Conservation (phyloP, 2,329 filamentous ascomycete species). For the Aspergillus sp. region DNA sequence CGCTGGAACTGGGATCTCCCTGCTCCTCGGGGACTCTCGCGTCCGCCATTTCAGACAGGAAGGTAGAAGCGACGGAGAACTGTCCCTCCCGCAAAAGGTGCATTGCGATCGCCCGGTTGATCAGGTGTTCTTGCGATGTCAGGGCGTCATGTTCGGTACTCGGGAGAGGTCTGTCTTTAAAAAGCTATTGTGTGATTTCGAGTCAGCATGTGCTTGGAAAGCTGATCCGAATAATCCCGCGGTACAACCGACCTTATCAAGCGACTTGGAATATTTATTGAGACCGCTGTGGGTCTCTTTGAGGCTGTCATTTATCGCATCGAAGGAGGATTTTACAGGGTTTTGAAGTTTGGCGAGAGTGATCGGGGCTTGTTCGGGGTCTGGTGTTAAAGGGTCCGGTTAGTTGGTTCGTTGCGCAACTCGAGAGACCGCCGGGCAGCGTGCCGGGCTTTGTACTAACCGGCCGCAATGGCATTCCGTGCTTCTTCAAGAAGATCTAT, state of each 20-base stretch:
- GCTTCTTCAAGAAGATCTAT: slow-evolving; percentile 75
- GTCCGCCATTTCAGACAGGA: slow-evolving; percentile 68
- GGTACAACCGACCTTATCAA: slow-evolving; percentile 66
- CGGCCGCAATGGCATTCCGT: slow-evolving; percentile 68
- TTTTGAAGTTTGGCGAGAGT: slow-evolving; percentile 83
- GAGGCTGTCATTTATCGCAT: slow-evolving; percentile 74
- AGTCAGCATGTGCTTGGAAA: not conserved
- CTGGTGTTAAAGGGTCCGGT: slow-evolving; percentile 37
- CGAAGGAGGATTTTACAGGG: slow-evolving; percentile 77
- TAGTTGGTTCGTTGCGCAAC: not conserved
- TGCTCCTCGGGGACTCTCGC: slow-evolving; percentile 42
- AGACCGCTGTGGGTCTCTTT: slow-evolving; percentile 81
- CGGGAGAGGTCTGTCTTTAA: slow-evolving; percentile 67
- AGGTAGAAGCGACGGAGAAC: slow-evolving; percentile 82
- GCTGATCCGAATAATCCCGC: not conserved
- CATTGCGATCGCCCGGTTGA: slow-evolving; percentile 95
- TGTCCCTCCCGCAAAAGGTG: slow-evolving; percentile 92
- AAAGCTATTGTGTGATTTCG: slow-evolving; percentile 50
- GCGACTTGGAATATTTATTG: slow-evolving; percentile 77
- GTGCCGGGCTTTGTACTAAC: slow-evolving; percentile 46
- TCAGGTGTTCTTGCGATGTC: slow-evolving; percentile 69
- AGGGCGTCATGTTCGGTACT: slow-evolving; percentile 80
- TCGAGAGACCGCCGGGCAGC: not conserved
- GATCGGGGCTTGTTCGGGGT: slow-evolving; percentile 69
- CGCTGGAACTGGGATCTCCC: slow-evolving; percentile 27